Evolutionary conservation across 1,284 basidiomycete genomes (phyloP).

Genomic region (Cutaneotrichosporon cutaneum): DNA sequence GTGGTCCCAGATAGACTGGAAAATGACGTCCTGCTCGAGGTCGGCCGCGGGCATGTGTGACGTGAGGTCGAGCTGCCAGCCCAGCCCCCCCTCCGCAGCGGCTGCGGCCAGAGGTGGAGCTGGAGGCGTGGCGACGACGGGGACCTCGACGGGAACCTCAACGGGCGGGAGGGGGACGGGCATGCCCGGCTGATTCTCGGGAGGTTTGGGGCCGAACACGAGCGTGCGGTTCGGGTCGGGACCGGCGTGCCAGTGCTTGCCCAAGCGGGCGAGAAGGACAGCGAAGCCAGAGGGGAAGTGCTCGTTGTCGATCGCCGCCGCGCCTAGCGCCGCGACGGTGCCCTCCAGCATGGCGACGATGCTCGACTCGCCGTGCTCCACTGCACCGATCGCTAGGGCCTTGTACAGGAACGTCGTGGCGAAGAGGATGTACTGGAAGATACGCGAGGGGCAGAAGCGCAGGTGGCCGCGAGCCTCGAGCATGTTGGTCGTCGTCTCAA

Average conservation of each 20-base stretch:
- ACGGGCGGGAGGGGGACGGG: background rate
- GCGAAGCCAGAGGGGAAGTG: slow-evolving; percentile 24
- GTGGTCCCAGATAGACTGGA: slow-evolving; percentile 18
- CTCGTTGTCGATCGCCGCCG: slow-evolving; percentile 21
- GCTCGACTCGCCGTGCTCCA: slow-evolving; percentile 18
- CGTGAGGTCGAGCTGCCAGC: slow-evolving; percentile 23
- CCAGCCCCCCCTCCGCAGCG: background rate
- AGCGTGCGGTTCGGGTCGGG: background rate
- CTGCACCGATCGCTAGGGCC: slow-evolving; percentile 20
- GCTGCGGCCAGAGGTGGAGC: background rate
- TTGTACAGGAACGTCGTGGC: slow-evolving; percentile 26
- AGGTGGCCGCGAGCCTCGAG: slow-evolving; percentile 16
- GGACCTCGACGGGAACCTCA: background rate
- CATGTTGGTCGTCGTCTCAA: slow-evolving; percentile 16
- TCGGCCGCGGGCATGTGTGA: slow-evolving; percentile 23
- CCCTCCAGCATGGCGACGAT: slow-evolving; percentile 14
- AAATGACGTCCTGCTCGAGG: slow-evolving; percentile 17
- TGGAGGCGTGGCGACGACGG: background rate
- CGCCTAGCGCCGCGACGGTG: slow-evolving; percentile 13
- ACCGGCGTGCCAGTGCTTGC: slow-evolving; percentile 21
- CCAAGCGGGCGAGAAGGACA: slow-evolving; percentile 17
- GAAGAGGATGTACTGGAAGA: slow-evolving; percentile 25
- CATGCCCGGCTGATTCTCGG: background rate
- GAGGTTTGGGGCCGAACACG: slow-evolving; percentile 5
- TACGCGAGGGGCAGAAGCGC: slow-evolving; percentile 18